phyloP scores from a whole-genome alignment of 1,284 basidiomycete genomes.

The Sparassis latifolia region DNA sequence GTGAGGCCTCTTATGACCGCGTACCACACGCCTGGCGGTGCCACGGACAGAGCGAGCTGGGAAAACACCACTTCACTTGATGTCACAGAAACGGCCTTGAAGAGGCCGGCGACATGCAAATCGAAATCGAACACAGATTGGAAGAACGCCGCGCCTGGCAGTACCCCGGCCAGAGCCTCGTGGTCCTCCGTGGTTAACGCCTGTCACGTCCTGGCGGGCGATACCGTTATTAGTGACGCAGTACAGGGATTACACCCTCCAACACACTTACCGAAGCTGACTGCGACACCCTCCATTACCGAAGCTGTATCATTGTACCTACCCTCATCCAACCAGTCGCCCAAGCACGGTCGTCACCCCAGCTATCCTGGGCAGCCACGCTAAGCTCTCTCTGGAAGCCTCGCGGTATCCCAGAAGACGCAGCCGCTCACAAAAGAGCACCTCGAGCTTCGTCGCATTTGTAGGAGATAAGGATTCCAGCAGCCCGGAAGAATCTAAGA shows the following conservation, averaged over 20 bases:
- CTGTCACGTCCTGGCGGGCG: slow-evolving; percentile 41
- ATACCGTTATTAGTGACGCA: slow-evolving; percentile 1
- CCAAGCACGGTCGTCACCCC: slow-evolving; percentile 72
- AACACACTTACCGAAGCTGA: slow-evolving; percentile 61
- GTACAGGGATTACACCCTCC: not conserved
- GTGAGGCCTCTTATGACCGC: slow-evolving; percentile 74
- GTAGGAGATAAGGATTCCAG: slow-evolving; percentile 60
- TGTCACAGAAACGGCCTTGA: slow-evolving; percentile 52
- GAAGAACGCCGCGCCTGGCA: slow-evolving; percentile 52
- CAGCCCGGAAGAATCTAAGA: slow-evolving; percentile 59
- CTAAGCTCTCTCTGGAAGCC: slow-evolving; percentile 57
- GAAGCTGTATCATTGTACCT: slow-evolving; percentile 68
- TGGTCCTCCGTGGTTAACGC: slow-evolving; percentile 53
- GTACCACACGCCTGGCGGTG: slow-evolving; percentile 62
- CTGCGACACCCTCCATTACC: slow-evolving; percentile 69
- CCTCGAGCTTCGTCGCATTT: slow-evolving; percentile 59
- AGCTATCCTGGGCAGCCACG: slow-evolving; percentile 71
- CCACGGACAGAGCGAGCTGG: slow-evolving; percentile 69
- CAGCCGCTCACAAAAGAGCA: slow-evolving; percentile 65
- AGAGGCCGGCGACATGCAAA: slow-evolving; percentile 67
- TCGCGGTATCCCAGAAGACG: slow-evolving; percentile 59
- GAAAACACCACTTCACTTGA: slow-evolving; percentile 70
- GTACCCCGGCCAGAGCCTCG: slow-evolving; percentile 53
- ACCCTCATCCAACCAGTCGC: slow-evolving; percentile 63
- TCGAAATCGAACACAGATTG: slow-evolving; percentile 71